Evolutionary conservation across 2,329 filamentous ascomycete species (phyloP), one percentile per base, ranked within the genome.

Genomic region (Paramyrothecium sp.): DNA sequence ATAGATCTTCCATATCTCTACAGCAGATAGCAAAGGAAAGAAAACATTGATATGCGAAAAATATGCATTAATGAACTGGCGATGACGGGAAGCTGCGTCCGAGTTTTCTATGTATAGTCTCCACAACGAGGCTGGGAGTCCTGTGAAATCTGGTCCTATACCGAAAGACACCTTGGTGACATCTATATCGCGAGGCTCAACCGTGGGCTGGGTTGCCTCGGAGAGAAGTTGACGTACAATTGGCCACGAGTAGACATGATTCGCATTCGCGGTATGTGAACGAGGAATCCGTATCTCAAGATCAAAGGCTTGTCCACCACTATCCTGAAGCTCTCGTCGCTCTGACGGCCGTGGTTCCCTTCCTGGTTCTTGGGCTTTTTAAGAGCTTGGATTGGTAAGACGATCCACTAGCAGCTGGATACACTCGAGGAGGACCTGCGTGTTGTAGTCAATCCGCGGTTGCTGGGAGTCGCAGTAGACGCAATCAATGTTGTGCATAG

Each of bases 371-470:
- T 38, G 33, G 33, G n/a, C n/a, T 48, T 30, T 21, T 60, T 38
- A 38, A 38, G 33, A 8, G 33, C 8, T 38, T 38, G 8, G 16
- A 10, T 38, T 38, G 33, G 16, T 16, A 38, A 48, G 20, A 7
- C 64, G 54, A 30, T 67, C 64, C 44, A 67, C 65, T 2, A 66
- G 59, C 33, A 63, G 54, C 51, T 67, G 65, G 3, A 67, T 67
- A 4, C 63, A 53, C 51, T 67, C 65, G 13, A 67, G 57, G 21
- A 67, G 41, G 34, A 65, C 56, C 17, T 59, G 52, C 1, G 65
- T 67, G 46, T 63, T 65, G 52, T 63, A 58, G 33, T 67, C 65
- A 17, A 66, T 64, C 47, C 60, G 58, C 11, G 64, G 61, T 48
- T 62, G 58, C 23, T 66, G 60, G 33, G 65, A 60, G 49, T 66